Base-by-base conservation (phyloP, 139 green algal genomes). In the Chlorella sp. region DNA sequence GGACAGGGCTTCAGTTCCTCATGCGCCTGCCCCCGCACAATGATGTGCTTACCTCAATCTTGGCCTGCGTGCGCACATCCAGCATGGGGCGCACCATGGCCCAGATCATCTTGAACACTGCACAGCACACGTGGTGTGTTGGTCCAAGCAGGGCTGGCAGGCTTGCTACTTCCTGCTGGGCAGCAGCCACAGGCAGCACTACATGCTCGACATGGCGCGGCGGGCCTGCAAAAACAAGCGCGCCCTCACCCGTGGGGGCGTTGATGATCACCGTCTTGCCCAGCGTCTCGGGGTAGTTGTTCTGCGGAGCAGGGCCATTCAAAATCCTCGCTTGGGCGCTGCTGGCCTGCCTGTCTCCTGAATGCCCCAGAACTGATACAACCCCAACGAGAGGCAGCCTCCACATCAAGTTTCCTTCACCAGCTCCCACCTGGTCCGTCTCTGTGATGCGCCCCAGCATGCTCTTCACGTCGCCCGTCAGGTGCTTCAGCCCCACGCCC, bases 281-380 rank as follows among this genome's bases (percentile, higher is more conserved):
- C 87, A 97, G 86, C 68, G 94, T 95, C 91, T 98, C 94, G 11
- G 95, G 95, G 85, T 97, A 98, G 87, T 97, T 95, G 89, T 97
- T 92, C 83, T 95, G 91, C 30, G 24, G n/a, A 34, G 65, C 38
- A 44, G 34, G 28, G 16, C 5, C 36, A 36, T 30, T 38, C 9
- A 51, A 16, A 51, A 4, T 9, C 24, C 36, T n/a, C n/a, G 36
- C 38, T 40, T 17, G 38, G 34, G 5, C 16, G 16, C 19, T 51
- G 69, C 69, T 20, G 11, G 36, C 22, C 34, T 51, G 22, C 40
- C 34, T 7, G 34, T 8, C 38, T 36, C 38, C 1, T 36, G 20
- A 2, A 24, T 36, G 40, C n/a, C n/a, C n/a, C n/a, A n/a, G 70
- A 19, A 76, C 9, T 14, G 32, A 32, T 76, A 48, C 75, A 28